Evolutionary conservation across 2,329 filamentous ascomycete genomes (phyloP), one percentile per base, ranked within the genome.

Genomic region (Allantophomopsis lycopodina): DNA sequence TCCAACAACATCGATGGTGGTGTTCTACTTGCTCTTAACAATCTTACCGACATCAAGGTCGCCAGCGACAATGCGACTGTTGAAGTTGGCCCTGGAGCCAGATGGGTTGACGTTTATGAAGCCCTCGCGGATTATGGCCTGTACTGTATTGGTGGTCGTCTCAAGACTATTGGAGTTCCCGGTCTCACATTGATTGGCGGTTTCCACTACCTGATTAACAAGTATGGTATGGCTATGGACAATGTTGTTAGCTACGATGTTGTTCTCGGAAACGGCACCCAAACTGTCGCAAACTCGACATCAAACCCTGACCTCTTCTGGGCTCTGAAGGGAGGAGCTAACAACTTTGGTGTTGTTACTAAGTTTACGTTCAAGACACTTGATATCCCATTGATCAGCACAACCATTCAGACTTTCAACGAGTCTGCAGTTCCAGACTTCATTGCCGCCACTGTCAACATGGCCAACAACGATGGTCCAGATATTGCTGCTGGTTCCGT

Each of bases 1-100:
- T 67, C 65, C 21, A 62, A 70, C 2, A 76, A 65, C 46, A 65
- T 69, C 36, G 52, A 63, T 12, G 62, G 56, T 2, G 69, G 68
- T 0, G 57, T 69, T 2, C 51, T 69, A 4, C 64, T 77, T 44
- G 68, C 68, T 13, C 60, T 70, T 7, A 58, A 53, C 21, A 42
- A 45, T 16, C 23, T 55, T 11, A 47, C 48, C 18, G 20, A 47
- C 20, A 41, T 55, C 23, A 44, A 57, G 2, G 42, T 50, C 7
- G 50, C 50, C 12, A 40, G 44, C 1, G 50, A 58, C 15, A 49
- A 52, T 7, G 50, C 44, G 0, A 47, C 48, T 4, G 57, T 54
- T 6, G 47, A 44, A 4, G 46, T 66, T 8, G 61, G 61, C 1
- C 41, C 57, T 3, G 63, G 62, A 7, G 51, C 52, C 31, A 46